Evolutionary conservation across 306 rosid genomes (phyloP).

Genomic region (Prunus armeniaca): DNA sequence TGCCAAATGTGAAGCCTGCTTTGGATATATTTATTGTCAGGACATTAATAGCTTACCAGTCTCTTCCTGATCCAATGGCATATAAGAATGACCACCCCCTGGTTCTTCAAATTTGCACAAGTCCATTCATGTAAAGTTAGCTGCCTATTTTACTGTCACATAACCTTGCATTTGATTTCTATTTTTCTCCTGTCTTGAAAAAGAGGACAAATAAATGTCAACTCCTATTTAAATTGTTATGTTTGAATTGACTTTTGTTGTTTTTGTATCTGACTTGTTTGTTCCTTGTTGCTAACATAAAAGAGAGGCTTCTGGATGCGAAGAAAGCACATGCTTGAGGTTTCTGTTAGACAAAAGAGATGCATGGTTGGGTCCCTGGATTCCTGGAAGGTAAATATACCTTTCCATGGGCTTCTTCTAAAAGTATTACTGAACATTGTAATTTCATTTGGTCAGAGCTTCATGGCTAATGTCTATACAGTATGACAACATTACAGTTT

Average conservation of each 20-base stretch:
- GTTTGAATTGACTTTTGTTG: background rate
- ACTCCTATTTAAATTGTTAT: background rate
- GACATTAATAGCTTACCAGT: conserved; percentile 79
- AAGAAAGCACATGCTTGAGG: conserved; percentile 96
- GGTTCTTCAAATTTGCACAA: conserved; percentile 78
- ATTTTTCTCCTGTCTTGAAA: conserved; percentile 14
- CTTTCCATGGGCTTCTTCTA: conserved; percentile 12
- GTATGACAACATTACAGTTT: background rate
- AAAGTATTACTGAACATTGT: background rate
- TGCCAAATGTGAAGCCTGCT: conserved; percentile 57
- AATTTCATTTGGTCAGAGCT: background rate
- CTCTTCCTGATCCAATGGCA: conserved; percentile 78
- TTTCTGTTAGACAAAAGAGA: conserved; percentile 89
- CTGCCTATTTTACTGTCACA: conserved; percentile 12
- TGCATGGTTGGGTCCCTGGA: conserved; percentile 99
- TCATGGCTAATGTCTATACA: background rate
- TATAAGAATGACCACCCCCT: conserved; percentile 76
- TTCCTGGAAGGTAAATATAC: conserved; percentile 83
- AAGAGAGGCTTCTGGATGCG: conserved; percentile 81
- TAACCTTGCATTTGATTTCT: conserved; percentile 6
- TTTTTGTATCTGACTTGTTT: conserved; percentile 33
- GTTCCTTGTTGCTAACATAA: conserved; percentile 23
- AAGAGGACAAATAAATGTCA: background rate
- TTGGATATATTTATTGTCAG: conserved; percentile 59
- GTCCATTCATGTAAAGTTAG: conserved; percentile 74